Conservation (phyloP, 768 basidiomycete species). For the Rhizopogon rudus region DNA sequence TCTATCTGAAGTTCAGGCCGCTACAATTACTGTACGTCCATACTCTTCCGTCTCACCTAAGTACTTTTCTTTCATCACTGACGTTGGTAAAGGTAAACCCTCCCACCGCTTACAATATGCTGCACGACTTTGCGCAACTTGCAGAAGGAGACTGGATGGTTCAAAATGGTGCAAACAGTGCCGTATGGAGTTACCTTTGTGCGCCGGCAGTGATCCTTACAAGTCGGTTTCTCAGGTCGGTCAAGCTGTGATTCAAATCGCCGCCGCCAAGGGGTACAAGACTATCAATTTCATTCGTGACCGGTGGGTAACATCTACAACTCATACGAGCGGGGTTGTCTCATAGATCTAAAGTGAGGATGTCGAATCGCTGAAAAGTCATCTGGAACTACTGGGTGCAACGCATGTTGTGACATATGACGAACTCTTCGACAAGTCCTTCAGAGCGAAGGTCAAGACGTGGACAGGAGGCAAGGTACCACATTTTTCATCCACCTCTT, state of each 20-base stretch:
- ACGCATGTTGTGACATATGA: constrained; percentile 77
- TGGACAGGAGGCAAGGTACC: constrained; percentile 63
- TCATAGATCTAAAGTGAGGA: constrained; percentile 38
- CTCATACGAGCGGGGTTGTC: not conserved
- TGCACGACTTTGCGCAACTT: constrained; percentile 62
- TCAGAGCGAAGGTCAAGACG: constrained; percentile 49
- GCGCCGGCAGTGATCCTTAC: not conserved
- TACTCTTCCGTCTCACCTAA: not conserved
- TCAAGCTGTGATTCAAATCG: constrained; percentile 83
- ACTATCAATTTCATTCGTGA: constrained; percentile 81
- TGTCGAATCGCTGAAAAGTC: constrained; percentile 41
- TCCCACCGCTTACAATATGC: constrained; percentile 80
- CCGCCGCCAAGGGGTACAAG: constrained; percentile 61
- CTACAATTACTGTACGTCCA: constrained; percentile 62
- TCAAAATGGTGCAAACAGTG: constrained; percentile 85
- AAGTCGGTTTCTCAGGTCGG: constrained; percentile 49
- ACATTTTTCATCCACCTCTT: not conserved
- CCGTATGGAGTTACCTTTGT: constrained; percentile 40
- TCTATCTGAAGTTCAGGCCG: constrained; percentile 61
- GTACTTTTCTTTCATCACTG: not conserved
- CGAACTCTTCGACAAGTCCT: constrained; percentile 54
- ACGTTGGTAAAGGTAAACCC: constrained; percentile 60
- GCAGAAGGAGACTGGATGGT: constrained; percentile 73
- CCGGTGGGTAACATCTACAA: constrained; percentile 38
- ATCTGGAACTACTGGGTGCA: constrained; percentile 61